Conservation (phyloP, 306 rosid genomes). For the Vicia faba region DNA sequence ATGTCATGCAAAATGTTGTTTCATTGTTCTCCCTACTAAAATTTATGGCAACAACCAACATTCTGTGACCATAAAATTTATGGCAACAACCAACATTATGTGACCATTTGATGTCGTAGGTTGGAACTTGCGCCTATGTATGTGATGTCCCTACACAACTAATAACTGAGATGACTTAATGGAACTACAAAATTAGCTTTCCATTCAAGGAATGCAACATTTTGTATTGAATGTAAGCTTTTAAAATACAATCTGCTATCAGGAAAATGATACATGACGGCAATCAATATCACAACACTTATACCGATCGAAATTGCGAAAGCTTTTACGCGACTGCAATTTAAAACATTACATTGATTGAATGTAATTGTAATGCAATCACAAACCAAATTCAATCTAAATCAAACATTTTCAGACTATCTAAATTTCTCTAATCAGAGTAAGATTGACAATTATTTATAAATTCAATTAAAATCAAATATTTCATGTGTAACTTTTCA, state of each 20-base stretch:
- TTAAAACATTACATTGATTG: not conserved
- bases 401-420: not conserved
- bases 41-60: not conserved
- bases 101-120: not conserved
- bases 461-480: not conserved
- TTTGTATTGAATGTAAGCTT: not conserved
- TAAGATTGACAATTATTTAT: not conserved
- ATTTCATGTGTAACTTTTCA: constrained; percentile 1
- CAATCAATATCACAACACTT: too few species aligned
- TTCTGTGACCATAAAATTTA: not conserved
- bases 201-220: not conserved
- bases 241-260: too few species aligned
- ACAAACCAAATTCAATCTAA: constrained; percentile 1
- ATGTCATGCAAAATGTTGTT: not conserved
- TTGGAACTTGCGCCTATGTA: too few species aligned
- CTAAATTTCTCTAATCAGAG: constrained; percentile 6
- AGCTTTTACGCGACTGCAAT: not conserved
- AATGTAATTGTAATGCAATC: not conserved
- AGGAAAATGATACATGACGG: too few species aligned
- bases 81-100: not conserved
- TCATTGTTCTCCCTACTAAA: not conserved
- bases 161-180: too few species aligned
- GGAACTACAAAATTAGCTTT: not conserved
- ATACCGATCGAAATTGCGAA: not conserved
- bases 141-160: too few species aligned